Evolutionary conservation across 345 rosid species (phyloP), one percentile per base, ranked within the genome.

Genomic region (Citrus australasica): DNA sequence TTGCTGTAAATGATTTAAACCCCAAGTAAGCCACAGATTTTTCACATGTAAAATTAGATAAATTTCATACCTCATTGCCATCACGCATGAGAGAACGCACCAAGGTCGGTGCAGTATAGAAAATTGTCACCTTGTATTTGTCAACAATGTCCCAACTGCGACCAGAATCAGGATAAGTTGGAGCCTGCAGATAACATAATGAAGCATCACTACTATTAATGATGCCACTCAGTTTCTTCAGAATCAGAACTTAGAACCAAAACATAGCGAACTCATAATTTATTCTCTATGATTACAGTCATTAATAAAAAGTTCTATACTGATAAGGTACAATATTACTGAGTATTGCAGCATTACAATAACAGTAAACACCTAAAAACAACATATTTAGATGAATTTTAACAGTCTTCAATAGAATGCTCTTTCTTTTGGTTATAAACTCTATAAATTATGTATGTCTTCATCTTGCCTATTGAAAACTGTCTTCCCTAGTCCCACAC

Each of bases 51-150:
- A 72, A 66, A 70, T 60, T 58, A 38, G 69, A 79, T 64, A 82
- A 75, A 71, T 38, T 78, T 68, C 86, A 83, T 88, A 82, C 99
- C 97, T 89, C 85, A 74, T 88, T 86, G 61, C 98, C 92, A 9
- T 88, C 97, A 19, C 99, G 97, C 98, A 96, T 96, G 83, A 95
- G 98, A 67, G 98, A 92, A 73, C 99, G 94, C 87, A 95, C 95
- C 88, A 95, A 85, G 9, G 99, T 93, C 6, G 99, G 99, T 32
- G 99, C 98, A 60, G 98, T 96, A 78, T 96, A 96, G 84, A 95
- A 95, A 86, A 94, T 81, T 25, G 99, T 87, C 87, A 95, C 86
- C 76, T 91, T 93, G 88, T 89, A 93, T 86, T 96, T 96, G 89
- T 96, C 99, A 78, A 96, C 97, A 76, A 96, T 92, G 59, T 94